phyloP scores from a whole-genome alignment of 2,329 filamentous ascomycete genomes.

The Stemphylium vesicarium region DNA sequence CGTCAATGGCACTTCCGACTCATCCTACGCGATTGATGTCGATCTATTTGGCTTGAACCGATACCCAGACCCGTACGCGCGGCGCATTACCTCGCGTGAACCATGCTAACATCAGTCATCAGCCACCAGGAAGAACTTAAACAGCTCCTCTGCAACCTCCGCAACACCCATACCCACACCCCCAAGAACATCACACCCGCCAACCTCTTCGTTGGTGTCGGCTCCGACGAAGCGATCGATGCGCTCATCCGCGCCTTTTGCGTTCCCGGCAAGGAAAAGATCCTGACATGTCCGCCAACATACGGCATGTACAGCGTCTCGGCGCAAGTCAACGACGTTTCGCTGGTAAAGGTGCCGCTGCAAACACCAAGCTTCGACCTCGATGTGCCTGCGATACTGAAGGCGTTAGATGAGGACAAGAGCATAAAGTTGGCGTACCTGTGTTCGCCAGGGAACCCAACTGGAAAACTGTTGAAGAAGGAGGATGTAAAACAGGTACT shows the following conservation, averaged over 20 bases:
- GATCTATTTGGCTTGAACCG: constrained; percentile 85
- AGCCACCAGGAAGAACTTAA: constrained; percentile 87
- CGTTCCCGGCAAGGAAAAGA: constrained; percentile 82
- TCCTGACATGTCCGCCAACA: constrained; percentile 93
- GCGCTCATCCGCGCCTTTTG: constrained; percentile 94
- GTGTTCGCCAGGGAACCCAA: constrained; percentile 95
- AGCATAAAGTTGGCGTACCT: constrained; percentile 89
- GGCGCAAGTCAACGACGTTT: constrained; percentile 91
- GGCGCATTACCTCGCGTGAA: neutral
- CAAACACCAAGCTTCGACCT: constrained; percentile 76
- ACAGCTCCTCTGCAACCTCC: constrained; percentile 81
- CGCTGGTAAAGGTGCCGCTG: constrained; percentile 84
- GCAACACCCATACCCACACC: constrained; percentile 85
- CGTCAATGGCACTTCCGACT: constrained; percentile 47
- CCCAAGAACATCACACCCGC: constrained; percentile 73
- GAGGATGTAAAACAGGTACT: constrained; percentile 75
- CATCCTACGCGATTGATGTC: constrained; percentile 61
- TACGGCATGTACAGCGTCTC: constrained; percentile 99
- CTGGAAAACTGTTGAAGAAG: constrained; percentile 78
- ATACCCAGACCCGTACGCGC: constrained; percentile 81
- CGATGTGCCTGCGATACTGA: constrained; percentile 70
- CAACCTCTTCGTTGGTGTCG: constrained; percentile 93
- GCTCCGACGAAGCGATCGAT: constrained; percentile 96
- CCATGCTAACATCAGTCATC: neutral
- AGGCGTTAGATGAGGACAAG: constrained; percentile 66